Base-by-base conservation (phyloP, 2,329 filamentous ascomycete species). In the Penicillium sp. region DNA sequence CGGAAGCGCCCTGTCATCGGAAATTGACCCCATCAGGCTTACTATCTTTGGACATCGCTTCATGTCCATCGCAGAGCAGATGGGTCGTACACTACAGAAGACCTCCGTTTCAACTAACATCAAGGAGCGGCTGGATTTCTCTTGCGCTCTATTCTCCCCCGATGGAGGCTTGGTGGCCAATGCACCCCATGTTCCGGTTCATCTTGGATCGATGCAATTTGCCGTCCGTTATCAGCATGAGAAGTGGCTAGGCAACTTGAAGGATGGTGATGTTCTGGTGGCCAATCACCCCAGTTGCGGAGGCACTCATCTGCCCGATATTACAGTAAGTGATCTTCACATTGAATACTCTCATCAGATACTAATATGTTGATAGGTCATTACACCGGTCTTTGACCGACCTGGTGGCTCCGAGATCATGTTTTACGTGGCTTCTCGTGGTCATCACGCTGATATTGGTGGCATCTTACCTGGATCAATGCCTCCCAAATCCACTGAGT, bases 201-300 rank as follows among this genome's bases (percentile, higher is more conserved):
- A 93, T 69, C 78, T 94, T 11, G 90, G 90, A 29, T 91, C 87
- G 47, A 92, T 93, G 90, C 89, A 88, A n/a, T 92, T 89, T 10
- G 92, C 90, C 49, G 89, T 93, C 2, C 81, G 84, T 58, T 89
- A 89, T 47, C 90, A 93, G 75, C 87, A 89, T 5, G 83, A 89
- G 65, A 90, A 92, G 55, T 94, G 90, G 89, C 82, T 86, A 65
- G 89, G 88, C 6, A 90, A 88, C 63, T 77, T 94, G 51, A 89
- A 90, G 66, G 86, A 83, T 55, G 90, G 90, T 33, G 90, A 94
- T 70, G 90, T 94, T 0, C 82, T 94, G 41, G 89, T 93, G 6
- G 90, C 89, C 0, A 94, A 94, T 65, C 90, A 94, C 68, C 90
- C 90, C 1, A 90, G 91, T 70, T 92, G 87, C 67, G 90, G 90